These are phyloP conservation scores for Sistotremastrum suecicum DNA, from an alignment of 768 basidiomycete species.

Conservation along the genomic window DNA sequence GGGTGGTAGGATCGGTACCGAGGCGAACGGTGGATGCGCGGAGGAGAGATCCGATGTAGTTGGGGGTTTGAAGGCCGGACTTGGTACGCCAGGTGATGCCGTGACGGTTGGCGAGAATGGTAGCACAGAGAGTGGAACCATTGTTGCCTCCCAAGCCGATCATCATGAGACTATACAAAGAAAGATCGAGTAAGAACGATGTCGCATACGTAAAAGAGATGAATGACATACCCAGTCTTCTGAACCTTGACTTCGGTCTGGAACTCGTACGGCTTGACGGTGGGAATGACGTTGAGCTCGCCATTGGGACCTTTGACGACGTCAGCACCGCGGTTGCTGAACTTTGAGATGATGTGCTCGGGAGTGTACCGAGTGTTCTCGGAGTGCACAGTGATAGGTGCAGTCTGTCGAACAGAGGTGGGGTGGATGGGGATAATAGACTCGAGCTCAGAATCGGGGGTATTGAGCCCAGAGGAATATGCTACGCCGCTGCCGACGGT, in stretches of 20 bases:
- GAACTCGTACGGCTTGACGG: slow-evolving; percentile 75
- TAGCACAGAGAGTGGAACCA: slow-evolving; percentile 85
- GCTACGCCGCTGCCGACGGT: slow-evolving; percentile 37
- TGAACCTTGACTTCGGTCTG: slow-evolving; percentile 74
- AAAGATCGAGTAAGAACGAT: slow-evolving; percentile 8
- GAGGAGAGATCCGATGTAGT: slow-evolving; percentile 94
- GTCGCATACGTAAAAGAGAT: slow-evolving; percentile 3
- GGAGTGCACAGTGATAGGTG: slow-evolving; percentile 68
- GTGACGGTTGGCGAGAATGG: slow-evolving; percentile 91
- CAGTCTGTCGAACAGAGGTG: slow-evolving; percentile 65
- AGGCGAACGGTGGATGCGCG: slow-evolving; percentile 92
- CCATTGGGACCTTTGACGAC: slow-evolving; percentile 53
- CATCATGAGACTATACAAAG: slow-evolving; percentile 69
- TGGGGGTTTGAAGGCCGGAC: slow-evolving; percentile 80
- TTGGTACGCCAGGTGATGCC: slow-evolving; percentile 93
- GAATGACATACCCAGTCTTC: slow-evolving; percentile 72
- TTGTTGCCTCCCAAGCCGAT: slow-evolving; percentile 97
- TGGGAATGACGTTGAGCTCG: slow-evolving; percentile 67
- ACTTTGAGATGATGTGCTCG: slow-evolving; percentile 73
- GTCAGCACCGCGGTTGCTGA: slow-evolving; percentile 63
- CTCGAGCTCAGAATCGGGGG: slow-evolving; percentile 60
- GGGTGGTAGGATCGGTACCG: slow-evolving; percentile 63
- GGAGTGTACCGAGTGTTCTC: slow-evolving; percentile 71
- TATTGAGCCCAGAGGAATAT: slow-evolving; percentile 53
- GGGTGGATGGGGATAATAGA: slow-evolving; percentile 64